Base-by-base conservation (phyloP, 441 rosid species). In the Croton laevigatus region DNA sequence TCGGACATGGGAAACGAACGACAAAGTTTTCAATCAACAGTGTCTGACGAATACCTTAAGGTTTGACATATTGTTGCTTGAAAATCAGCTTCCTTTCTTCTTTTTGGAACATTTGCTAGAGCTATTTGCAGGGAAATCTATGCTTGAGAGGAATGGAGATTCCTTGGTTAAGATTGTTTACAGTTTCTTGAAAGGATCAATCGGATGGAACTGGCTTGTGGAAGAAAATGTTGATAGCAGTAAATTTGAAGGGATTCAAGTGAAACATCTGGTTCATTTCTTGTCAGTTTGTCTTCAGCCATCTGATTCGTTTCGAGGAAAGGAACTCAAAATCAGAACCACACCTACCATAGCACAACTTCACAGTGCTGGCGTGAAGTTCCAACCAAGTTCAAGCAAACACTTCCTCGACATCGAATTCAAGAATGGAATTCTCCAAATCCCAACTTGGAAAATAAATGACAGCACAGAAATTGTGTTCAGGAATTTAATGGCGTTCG, bases 11-110 rank as follows among this genome's bases (percentile, higher is more conserved):
- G 3, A 3, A 23, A 27, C 16, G 0, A 27, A 13, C 5, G 62
- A 58, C 6, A 38, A 27, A 2, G 14, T 58, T 12, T 58, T 27
- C n/a, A 12, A 12, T 3, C 13, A 32, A 23, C 62, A 58, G n/a
- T 17, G 36, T 4, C 12, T 58, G 37, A 27, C n/a, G 4, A 9
- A 27, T 10, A 23, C 1, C 3, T 4, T 58, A 12, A 22, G 38
- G 37, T 58, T 27, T 58, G 62, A 80, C 32, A 0, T 76, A 62
- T 38, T 65, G 11, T 32, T 79, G 45, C 81, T 79, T 45, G 81
- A 78, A 53, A 78, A 78, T 52, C 57, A 52, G 57, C 9, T 52
- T n/a, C 57, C 57, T 22, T 52, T 52, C 57, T 58, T 58, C 37
- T 23, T 58, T 14, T 38, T 58, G 2, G 62, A 58, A 38, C 38